Percentiles rank a stretch among this genome's conserved stretches.
Evolutionary conservation across 116 monocot species (phyloP).

Genomic region (Trichopus zeylanicus): DNA sequence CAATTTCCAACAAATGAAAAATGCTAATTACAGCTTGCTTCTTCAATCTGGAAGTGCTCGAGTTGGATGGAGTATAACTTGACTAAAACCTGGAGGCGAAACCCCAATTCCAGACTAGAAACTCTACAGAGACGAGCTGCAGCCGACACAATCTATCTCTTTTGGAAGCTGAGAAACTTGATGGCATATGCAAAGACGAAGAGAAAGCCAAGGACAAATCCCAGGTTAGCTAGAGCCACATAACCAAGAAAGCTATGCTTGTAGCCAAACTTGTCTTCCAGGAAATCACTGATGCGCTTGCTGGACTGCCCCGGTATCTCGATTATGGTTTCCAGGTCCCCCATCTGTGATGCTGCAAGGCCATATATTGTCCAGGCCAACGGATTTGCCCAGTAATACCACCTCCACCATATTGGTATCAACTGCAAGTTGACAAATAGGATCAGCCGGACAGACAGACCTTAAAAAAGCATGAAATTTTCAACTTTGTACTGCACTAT

Average conservation of each 20-base stretch:
- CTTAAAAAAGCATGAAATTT: too few relatives aligned
- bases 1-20: too few relatives aligned
- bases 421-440: conserved; percentile 13
- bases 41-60: too few relatives aligned
- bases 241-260: conserved; percentile 44
- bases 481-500: too few relatives aligned
- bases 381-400: conserved; percentile 76
- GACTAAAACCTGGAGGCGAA: too few relatives aligned
- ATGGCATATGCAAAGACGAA: conserved; percentile 52
- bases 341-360: conserved; percentile 51
- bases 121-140: too few relatives aligned
- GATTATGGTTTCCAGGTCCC: conserved; percentile 22
- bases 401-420: conserved; percentile 88
- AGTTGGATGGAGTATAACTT: too few relatives aligned
- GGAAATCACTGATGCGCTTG: conserved; percentile 28
- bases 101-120: too few relatives aligned
- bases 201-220: conserved; percentile 46
- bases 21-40: too few relatives aligned
- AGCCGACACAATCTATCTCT: conserved; percentile 41
- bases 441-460: neutral
- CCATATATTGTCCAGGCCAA: conserved; percentile 76
- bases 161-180: conserved; percentile 70
- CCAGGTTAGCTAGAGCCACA: conserved; percentile 42
- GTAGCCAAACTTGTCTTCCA: conserved; percentile 37
- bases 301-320: conserved; percentile 39